These are phyloP conservation scores for Brettanomyces bruxellensis DNA, from an alignment of 805 yeast genomes.

Conservation along the genomic window DNA sequence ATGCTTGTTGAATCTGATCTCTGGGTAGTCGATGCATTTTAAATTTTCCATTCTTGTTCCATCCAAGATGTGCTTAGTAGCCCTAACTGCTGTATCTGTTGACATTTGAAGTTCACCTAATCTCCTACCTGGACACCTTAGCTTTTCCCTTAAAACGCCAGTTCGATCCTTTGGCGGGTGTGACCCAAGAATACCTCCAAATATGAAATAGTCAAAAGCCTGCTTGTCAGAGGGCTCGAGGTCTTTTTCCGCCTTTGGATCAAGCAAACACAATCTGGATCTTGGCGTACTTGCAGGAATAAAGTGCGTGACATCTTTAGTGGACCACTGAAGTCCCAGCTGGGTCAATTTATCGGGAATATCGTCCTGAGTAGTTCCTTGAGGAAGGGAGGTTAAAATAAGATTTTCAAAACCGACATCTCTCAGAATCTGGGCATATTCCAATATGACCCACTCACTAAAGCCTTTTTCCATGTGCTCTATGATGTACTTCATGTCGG, in stretches of 20 bases:
- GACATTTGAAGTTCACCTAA: constrained; percentile 91
- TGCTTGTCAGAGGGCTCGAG: constrained; percentile 60
- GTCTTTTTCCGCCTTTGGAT: constrained; percentile 76
- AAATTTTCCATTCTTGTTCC: constrained; percentile 59
- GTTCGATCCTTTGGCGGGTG: constrained; percentile 94
- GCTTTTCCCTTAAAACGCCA: constrained; percentile 69
- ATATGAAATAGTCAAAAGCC: constrained; percentile 77
- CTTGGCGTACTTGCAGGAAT: constrained; percentile 34
- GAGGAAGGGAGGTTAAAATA: constrained; percentile 67
- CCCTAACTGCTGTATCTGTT: constrained; percentile 93
- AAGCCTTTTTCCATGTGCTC: constrained; percentile 98
- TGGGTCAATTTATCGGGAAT: constrained; percentile 54
- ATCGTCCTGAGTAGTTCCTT: constrained; percentile 45
- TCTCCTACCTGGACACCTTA: constrained; percentile 82
- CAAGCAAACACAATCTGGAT: constrained; percentile 66
- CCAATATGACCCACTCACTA: constrained; percentile 91
- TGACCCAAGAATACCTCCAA: constrained; percentile 94
- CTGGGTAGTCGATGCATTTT: constrained; percentile 87
- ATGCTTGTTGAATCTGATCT: constrained; percentile 74
- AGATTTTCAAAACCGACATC: constrained; percentile 78
- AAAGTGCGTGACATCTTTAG: constrained; percentile 53
- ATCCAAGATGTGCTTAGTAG: constrained; percentile 73
- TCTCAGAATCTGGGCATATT: constrained; percentile 70
- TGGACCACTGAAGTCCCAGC: constrained; percentile 75
- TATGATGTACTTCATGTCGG: constrained; percentile 73